These are phyloP conservation scores for Penicillium desertorum DNA, from an alignment of 495 filamentous ascomycete genomes.

Conservation along the genomic window DNA sequence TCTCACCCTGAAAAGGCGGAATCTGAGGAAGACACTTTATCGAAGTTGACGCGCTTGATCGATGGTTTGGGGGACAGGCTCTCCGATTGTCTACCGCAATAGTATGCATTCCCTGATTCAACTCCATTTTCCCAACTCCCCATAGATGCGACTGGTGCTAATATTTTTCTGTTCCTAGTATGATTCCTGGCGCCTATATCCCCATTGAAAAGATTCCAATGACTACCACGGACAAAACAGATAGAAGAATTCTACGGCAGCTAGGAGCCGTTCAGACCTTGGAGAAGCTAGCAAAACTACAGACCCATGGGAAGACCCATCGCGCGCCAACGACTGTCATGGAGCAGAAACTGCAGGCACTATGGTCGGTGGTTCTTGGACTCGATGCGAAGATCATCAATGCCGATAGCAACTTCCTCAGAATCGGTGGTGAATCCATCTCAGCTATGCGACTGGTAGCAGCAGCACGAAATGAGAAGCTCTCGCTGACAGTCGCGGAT, in stretches of 20 bases:
- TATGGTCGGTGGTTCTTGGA: neutral
- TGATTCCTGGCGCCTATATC: neutral
- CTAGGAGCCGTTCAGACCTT: neutral
- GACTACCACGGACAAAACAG: neutral
- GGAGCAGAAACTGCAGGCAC: neutral
- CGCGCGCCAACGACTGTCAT: neutral
- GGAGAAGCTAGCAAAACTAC: neutral
- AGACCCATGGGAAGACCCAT: neutral
- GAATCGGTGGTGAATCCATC: neutral
- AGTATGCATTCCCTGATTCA: neutral
- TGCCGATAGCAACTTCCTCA: neutral
- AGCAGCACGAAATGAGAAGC: neutral
- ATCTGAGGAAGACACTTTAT: too few relatives aligned
- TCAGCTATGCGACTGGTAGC: neutral
- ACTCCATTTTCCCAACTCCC: too few relatives aligned
- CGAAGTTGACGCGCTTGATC: constrained; percentile 25
- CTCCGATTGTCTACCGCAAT: neutral
- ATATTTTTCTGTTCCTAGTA: neutral
- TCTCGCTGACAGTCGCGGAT: too few relatives aligned
- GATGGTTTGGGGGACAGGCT: neutral
- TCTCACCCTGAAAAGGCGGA: too few relatives aligned
- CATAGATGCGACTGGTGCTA: too few relatives aligned
- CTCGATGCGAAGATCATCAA: neutral
- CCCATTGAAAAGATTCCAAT: neutral
- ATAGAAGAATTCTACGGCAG: neutral